Evolutionary conservation across 306 rosid species (phyloP).

Genomic region (Prunus dulcis): DNA sequence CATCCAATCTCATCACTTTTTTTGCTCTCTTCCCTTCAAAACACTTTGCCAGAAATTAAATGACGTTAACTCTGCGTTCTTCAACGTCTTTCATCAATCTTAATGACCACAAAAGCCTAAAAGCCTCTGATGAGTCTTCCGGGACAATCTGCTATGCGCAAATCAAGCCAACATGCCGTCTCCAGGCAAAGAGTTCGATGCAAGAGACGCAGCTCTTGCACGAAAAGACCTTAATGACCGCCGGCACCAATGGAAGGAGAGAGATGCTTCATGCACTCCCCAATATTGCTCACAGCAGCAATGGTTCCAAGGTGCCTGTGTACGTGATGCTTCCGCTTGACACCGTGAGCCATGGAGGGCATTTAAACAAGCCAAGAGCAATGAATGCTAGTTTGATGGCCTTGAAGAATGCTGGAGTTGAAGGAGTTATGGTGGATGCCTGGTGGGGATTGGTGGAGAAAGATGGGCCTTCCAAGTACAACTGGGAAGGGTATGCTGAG

Average conservation of each 20-base stretch:
- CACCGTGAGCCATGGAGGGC: slow-evolving; percentile 61
- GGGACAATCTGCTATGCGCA: slow-evolving; percentile 35
- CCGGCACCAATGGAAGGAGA: slow-evolving; percentile 15
- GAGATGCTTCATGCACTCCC: slow-evolving; percentile 58
- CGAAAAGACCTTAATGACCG: not conserved
- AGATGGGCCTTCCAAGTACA: slow-evolving; percentile 70
- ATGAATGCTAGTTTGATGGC: slow-evolving; percentile 95
- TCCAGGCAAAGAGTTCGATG: slow-evolving; percentile 39
- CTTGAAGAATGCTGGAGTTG: slow-evolving; percentile 72
- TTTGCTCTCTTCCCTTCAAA: slow-evolving; percentile 7
- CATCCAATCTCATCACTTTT: slow-evolving; percentile 24
- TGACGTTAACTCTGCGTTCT: slow-evolving; percentile 64
- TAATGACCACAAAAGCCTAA: slow-evolving; percentile 43
- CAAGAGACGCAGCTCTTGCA: slow-evolving; percentile 28
- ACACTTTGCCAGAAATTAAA: slow-evolving; percentile 14
- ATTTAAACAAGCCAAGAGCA: slow-evolving; percentile 60
- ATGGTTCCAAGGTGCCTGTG: slow-evolving; percentile 52
- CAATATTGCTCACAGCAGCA: not conserved
- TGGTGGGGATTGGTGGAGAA: slow-evolving; percentile 99
- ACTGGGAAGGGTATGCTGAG: slow-evolving; percentile 85
- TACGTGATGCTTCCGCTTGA: slow-evolving; percentile 87
- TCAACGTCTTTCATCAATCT: slow-evolving; percentile 55
- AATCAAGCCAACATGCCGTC: slow-evolving; percentile 30
- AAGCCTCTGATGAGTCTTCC: slow-evolving; percentile 27
- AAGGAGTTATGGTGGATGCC: slow-evolving; percentile 96